phyloP scores from a whole-genome alignment of 148 eudicot genomes.

The Fagopyrum tataricum region DNA sequence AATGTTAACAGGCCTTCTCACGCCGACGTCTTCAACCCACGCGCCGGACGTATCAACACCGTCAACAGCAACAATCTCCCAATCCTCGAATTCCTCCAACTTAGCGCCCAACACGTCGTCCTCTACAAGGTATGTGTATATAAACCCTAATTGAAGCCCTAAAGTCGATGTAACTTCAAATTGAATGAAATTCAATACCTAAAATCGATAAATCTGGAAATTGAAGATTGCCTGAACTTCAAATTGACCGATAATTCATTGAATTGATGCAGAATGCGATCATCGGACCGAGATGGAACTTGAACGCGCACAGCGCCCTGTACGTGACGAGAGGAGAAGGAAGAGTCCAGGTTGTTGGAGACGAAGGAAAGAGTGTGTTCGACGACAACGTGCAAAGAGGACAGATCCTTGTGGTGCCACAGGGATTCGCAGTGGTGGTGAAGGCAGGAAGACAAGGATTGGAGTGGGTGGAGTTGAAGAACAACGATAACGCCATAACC shows the following conservation, averaged over 20 bases:
- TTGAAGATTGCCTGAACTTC: background rate
- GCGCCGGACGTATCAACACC: slow-evolving; percentile 48
- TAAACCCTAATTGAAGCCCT: background rate
- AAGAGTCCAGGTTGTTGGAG: slow-evolving; percentile 41
- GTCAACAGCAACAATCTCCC: slow-evolving; percentile 46
- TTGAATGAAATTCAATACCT: too few relatives aligned
- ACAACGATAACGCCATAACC: slow-evolving; percentile 35
- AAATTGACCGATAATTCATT: background rate
- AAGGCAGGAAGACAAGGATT: slow-evolving; percentile 45
- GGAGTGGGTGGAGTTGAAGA: slow-evolving; percentile 52
- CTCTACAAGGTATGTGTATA: slow-evolving; percentile 38
- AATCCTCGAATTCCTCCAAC: slow-evolving; percentile 42
- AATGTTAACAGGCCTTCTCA: slow-evolving; percentile 29
- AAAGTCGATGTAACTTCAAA: background rate
- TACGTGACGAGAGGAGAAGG: slow-evolving; percentile 45
- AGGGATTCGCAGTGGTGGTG: slow-evolving; percentile 42
- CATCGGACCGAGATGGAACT: slow-evolving; percentile 50
- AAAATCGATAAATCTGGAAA: background rate
- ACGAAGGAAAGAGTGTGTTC: slow-evolving; percentile 34
- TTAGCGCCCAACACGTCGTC: slow-evolving; percentile 45
- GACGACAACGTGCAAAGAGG: slow-evolving; percentile 45
- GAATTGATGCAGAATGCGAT: slow-evolving; percentile 39
- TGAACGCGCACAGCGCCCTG: slow-evolving; percentile 47
- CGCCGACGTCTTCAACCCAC: slow-evolving; percentile 55
- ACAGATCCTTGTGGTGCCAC: slow-evolving; percentile 55